Percentiles rank a stretch among this genome's conserved stretches.
Evolutionary conservation across 176 grass and related monocot genomes (phyloP).

Genomic region (Avena insularis): DNA sequence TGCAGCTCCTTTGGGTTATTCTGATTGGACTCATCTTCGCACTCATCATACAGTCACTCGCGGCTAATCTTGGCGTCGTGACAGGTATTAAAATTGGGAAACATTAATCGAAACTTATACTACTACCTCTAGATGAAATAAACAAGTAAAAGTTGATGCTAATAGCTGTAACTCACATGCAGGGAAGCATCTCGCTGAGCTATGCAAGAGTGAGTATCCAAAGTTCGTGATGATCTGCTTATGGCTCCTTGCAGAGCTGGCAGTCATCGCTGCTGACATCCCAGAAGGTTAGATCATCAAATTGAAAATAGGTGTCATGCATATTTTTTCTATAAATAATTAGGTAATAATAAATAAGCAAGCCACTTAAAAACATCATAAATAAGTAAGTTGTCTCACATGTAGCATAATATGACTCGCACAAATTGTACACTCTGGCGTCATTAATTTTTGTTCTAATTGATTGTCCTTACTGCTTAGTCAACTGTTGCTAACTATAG

Average conservation of each 20-base stretch:
- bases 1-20: slow-evolving; percentile 87
- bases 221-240: slow-evolving; percentile 57
- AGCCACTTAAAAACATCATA: too few species aligned
- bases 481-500: background rate
- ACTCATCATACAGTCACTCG: slow-evolving; percentile 79
- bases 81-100: slow-evolving; percentile 55
- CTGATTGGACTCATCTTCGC: slow-evolving; percentile 81
- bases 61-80: slow-evolving; percentile 85
- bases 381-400: too few species aligned
- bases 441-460: background rate
- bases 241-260: slow-evolving; percentile 68
- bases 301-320: too few species aligned
- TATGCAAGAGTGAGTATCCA: slow-evolving; percentile 80
- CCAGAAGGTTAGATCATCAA: slow-evolving; percentile 63
- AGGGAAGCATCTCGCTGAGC: slow-evolving; percentile 84
- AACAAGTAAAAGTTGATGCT: too few species aligned
- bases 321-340: background rate
- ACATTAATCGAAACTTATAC: background rate
- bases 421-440: background rate
- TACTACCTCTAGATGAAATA: too few species aligned
- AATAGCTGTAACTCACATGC: background rate
- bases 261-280: slow-evolving; percentile 83
- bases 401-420: too few species aligned
- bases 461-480: background rate
- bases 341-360: too few species aligned